Evolutionary conservation across 2,329 filamentous ascomycete genomes (phyloP).

Genomic region (Clonostachys rosea): DNA sequence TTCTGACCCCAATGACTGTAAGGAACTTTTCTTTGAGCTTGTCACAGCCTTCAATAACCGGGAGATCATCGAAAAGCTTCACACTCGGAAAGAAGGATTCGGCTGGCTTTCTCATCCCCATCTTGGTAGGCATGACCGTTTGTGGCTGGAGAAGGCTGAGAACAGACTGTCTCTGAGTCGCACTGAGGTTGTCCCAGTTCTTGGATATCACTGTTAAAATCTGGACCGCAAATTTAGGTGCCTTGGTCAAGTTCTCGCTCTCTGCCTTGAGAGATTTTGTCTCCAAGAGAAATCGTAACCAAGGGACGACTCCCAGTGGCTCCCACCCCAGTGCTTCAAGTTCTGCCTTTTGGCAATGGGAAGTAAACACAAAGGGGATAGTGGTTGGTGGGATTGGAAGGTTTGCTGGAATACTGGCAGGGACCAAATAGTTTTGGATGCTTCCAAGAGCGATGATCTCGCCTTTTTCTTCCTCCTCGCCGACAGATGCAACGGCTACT

Average conservation of each 20-base stretch:
- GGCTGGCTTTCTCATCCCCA: slow-evolving; percentile 78
- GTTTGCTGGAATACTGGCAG: slow-evolving; percentile 74
- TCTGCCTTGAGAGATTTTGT: slow-evolving; percentile 54
- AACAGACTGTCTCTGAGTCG: slow-evolving; percentile 60
- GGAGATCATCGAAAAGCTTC: slow-evolving; percentile 90
- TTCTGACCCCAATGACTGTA: slow-evolving; percentile 77
- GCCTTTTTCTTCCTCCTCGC: slow-evolving; percentile 55
- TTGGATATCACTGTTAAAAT: slow-evolving; percentile 80
- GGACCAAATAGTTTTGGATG: slow-evolving; percentile 70
- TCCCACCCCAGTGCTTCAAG: slow-evolving; percentile 82
- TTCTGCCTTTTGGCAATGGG: slow-evolving; percentile 59
- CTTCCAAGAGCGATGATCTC: slow-evolving; percentile 73
- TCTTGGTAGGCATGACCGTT: slow-evolving; percentile 82
- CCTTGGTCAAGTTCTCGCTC: slow-evolving; percentile 66
- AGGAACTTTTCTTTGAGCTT: slow-evolving; percentile 90
- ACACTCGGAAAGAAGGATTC: slow-evolving; percentile 94
- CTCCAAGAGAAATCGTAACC: slow-evolving; percentile 78
- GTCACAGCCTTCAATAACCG: slow-evolving; percentile 70
- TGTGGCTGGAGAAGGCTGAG: slow-evolving; percentile 59
- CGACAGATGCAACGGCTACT: slow-evolving; percentile 71
- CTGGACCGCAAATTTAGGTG: slow-evolving; percentile 69
- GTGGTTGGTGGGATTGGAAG: slow-evolving; percentile 78
- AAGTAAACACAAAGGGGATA: slow-evolving; percentile 81
- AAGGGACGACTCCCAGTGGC: slow-evolving; percentile 77
- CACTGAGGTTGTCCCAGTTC: slow-evolving; percentile 78